A percentile compares a stretch with the other conserved stretches of the same genome.
These are phyloP conservation scores for Corylus americana DNA, from an alignment of 306 rosid species.

Conservation along the genomic window DNA sequence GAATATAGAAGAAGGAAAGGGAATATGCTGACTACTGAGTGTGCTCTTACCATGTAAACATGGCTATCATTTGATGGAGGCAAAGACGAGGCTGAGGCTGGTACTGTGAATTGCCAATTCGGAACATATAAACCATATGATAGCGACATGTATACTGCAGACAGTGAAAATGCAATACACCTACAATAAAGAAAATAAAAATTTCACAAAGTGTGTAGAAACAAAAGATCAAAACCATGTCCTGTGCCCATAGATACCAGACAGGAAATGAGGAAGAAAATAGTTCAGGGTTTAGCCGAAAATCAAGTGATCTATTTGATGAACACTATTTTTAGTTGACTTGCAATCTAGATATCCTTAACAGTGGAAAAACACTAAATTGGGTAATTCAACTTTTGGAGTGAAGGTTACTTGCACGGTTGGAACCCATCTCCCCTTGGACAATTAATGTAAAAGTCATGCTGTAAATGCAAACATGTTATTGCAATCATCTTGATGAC, in stretches of 20 bases:
- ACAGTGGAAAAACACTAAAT: background rate
- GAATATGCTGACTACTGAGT: conserved; percentile 8
- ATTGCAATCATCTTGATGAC: conserved; percentile 3
- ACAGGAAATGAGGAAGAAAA: background rate
- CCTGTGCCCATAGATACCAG: background rate
- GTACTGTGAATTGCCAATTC: conserved; percentile 74
- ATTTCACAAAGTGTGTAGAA: background rate
- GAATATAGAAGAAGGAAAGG: background rate
- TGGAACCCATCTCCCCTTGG: background rate
- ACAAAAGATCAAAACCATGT: background rate
- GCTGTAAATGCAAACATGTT: background rate
- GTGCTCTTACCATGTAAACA: conserved; percentile 54
- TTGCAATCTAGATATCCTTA: too few species aligned
- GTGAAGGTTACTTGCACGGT: background rate
- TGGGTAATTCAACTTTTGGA: background rate
- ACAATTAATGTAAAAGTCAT: background rate
- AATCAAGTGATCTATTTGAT: conserved; percentile 16
- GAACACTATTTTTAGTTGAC: background rate
- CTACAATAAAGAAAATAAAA: conserved; percentile 42
- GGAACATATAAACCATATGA: conserved; percentile 81
- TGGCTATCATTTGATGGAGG: conserved; percentile 36
- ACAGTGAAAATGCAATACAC: conserved; percentile 53
- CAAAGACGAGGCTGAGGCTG: conserved; percentile 40
- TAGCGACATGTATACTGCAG: conserved; percentile 63
- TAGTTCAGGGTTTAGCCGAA: background rate